Evolutionary conservation across 2,329 filamentous ascomycete genomes (phyloP).

Genomic region (Colletotrichum somersetense): DNA sequence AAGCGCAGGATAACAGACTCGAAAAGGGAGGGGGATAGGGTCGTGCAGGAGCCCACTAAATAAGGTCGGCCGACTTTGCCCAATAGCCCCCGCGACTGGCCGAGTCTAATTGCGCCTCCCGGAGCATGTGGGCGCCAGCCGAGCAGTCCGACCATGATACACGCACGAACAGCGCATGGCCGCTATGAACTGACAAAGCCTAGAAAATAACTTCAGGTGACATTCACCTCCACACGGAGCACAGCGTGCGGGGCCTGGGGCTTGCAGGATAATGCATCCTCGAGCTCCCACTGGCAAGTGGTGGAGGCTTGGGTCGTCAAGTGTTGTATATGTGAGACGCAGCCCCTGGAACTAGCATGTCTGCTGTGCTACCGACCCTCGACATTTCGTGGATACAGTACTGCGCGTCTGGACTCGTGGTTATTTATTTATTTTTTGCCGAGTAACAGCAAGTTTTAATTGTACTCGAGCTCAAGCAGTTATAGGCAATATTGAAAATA

Average conservation of each 20-base stretch:
- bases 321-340: constrained; percentile 31
- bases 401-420: not conserved
- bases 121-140: constrained; percentile 9
- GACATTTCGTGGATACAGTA: constrained; percentile 29
- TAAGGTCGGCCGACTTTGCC: constrained; percentile 19
- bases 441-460: not conserved
- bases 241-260: not conserved
- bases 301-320: constrained; percentile 9
- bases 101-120: constrained; percentile 2
- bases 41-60: constrained; percentile 31
- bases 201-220: constrained; percentile 1
- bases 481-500: not conserved
- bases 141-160: not conserved
- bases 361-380: constrained; percentile 22
- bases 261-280: constrained; percentile 7
- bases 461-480: not conserved
- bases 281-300: not conserved
- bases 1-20: not conserved
- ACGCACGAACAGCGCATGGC: not conserved
- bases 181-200: not conserved
- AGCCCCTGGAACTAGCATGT: constrained; percentile 22
- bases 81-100: not conserved
- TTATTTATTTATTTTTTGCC: not conserved
- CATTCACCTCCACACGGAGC: not conserved
- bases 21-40: constrained; percentile 23